A percentile compares a stretch with the other conserved stretches of the same genome.
These are phyloP conservation scores for Papiliotrema laurentii DNA, from an alignment of 1,284 basidiomycete genomes.

Conservation along the genomic window DNA sequence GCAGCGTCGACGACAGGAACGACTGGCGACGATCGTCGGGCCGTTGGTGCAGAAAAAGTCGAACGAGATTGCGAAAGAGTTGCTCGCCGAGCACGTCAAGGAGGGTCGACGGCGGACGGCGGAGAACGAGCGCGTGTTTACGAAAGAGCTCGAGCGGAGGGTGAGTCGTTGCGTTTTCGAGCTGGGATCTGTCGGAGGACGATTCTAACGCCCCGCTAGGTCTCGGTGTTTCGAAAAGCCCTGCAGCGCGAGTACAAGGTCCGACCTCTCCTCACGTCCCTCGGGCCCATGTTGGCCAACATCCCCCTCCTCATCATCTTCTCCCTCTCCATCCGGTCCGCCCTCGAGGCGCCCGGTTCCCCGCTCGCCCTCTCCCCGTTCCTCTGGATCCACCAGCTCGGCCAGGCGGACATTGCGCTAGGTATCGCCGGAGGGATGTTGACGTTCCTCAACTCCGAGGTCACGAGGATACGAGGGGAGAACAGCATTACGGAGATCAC, in stretches of 20 bases:
- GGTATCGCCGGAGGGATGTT: slow-evolving; percentile 42
- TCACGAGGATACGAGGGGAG: slow-evolving; percentile 10
- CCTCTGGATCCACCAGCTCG: slow-evolving; percentile 43
- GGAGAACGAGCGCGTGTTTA: too few species aligned
- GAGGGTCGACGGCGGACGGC: too few species aligned
- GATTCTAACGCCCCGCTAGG: too few species aligned
- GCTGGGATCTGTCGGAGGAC: too few species aligned
- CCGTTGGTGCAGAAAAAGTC: slow-evolving; percentile 49
- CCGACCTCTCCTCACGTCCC: slow-evolving; percentile 40
- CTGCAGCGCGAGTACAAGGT: slow-evolving; percentile 41
- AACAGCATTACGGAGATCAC: slow-evolving; percentile 4
- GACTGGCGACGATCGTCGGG: slow-evolving; percentile 43
- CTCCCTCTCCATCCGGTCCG: slow-evolving; percentile 43
- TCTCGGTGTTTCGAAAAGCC: too few species aligned
- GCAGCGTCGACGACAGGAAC: slow-evolving; percentile 45
- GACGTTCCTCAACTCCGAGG: slow-evolving; percentile 45
- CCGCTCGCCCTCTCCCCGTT: slow-evolving; percentile 34
- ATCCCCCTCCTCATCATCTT: slow-evolving; percentile 48
- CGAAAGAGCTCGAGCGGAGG: too few species aligned
- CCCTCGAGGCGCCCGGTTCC: slow-evolving; percentile 24
- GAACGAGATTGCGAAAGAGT: slow-evolving; percentile 36
- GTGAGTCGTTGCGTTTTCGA: too few species aligned
- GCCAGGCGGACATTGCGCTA: slow-evolving; percentile 40
- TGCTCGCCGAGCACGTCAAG: slow-evolving; percentile 40
- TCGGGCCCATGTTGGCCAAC: slow-evolving; percentile 43